phyloP scores from a whole-genome alignment of 768 basidiomycete genomes.

The Tricholoma saponaceum region DNA sequence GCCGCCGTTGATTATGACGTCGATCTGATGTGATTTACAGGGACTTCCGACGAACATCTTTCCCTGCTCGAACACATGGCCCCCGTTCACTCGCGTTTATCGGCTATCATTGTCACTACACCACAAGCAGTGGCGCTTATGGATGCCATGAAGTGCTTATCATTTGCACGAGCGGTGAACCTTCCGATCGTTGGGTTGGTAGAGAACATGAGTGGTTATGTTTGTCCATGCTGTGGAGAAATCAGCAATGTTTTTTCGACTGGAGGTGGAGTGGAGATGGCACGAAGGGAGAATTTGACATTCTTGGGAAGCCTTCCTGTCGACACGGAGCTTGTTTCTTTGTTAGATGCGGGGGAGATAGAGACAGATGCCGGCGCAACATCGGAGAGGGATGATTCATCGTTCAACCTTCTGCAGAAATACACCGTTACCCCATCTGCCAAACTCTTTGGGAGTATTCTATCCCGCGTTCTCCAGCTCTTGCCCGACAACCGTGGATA shows the following conservation, averaged over 20 bases:
- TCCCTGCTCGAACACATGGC: slow-evolving; percentile 92
- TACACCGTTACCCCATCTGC: slow-evolving; percentile 71
- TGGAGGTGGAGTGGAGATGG: slow-evolving; percentile 90
- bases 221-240: slow-evolving; percentile 96
- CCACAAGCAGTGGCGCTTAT: slow-evolving; percentile 95
- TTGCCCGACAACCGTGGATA: not conserved
- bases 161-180: slow-evolving; percentile 85
- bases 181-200: slow-evolving; percentile 88
- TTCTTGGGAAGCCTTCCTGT: slow-evolving; percentile 92
- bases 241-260: slow-evolving; percentile 92
- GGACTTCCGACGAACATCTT: slow-evolving; percentile 98
- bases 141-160: slow-evolving; percentile 94
- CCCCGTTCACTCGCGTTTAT: slow-evolving; percentile 72
- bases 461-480: slow-evolving; percentile 20
- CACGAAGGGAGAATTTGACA: slow-evolving; percentile 60
- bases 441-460: slow-evolving; percentile 61
- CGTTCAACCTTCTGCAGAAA: slow-evolving; percentile 40
- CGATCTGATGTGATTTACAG: slow-evolving; percentile 38
- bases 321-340: slow-evolving; percentile 83
- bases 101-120: slow-evolving; percentile 91
- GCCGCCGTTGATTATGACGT: slow-evolving; percentile 9
- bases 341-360: slow-evolving; percentile 67
- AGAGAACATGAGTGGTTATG: slow-evolving; percentile 99
- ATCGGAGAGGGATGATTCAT: slow-evolving; percentile 28
- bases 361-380: slow-evolving; percentile 20